Evolutionary conservation across 192 early-diverging fungal genomes (phyloP), one percentile per base, ranked within the genome.

Genomic region (Coemansia sp.): DNA sequence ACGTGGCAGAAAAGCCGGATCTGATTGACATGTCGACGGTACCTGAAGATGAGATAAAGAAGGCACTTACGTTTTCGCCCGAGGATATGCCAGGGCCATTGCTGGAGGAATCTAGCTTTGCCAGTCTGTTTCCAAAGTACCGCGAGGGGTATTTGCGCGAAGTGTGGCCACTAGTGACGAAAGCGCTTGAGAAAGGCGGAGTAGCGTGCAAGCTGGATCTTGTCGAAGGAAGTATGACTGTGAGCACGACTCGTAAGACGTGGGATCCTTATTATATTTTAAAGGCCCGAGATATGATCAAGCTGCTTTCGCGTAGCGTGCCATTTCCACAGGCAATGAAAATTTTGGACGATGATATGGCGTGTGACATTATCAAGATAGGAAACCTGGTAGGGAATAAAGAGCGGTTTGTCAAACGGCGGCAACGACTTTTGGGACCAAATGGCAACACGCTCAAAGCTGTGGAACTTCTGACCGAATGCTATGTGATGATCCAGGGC

Each of bases 401-500:
- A 86, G 97, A 99, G 69, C 86, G 94, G 12, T 99, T 98, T 76
- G 92, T 98, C 9, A 99, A 98, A 72, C 87, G 97, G 31, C 84
- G 97, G 57, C 95, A 99, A 74, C 83, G 97, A 47, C 76, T 99
- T 19, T 82, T 99, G 68, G 97, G 97, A 12, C 97, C 96, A 14
- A 91, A 92, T 65, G 95, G 94, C 28, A 97, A 95, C 68, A 97
- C 95, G 12, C 80, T 97, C 22, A 95, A 95, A 83, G 97, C 97
- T 9, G 90, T 99, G 53, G 96, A 99, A 81, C 81, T 99, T 38
- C 75, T 99, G 71, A 99, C 97, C 18, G 84, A 87, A 25, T 95
- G 95, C 69, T 98, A 99, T 62, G 86, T 98, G 25, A 87, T 99
- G 88, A 94, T 99, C n/a, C 96, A 98, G 71, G 97, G 97, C 51